These are phyloP conservation scores for Apiotrichum siamense DNA, from an alignment of 1,284 basidiomycete genomes.

Conservation along the genomic window DNA sequence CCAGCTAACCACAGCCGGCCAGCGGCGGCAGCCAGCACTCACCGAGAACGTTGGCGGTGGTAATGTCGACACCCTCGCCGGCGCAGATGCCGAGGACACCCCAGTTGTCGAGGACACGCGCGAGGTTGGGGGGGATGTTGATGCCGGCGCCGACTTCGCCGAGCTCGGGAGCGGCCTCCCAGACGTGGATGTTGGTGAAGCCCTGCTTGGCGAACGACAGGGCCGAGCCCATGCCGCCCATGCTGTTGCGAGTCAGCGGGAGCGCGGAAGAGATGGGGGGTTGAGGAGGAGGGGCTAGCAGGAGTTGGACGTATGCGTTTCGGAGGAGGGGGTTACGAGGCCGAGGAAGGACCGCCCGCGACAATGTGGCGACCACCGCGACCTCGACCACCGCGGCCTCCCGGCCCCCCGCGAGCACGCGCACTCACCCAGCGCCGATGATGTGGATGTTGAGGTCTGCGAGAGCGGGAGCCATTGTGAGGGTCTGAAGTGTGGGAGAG, in stretches of 20 bases:
- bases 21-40: too few species aligned
- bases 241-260: constrained; percentile 18
- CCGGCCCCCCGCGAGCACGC: too few species aligned
- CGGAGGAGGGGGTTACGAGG: too few species aligned
- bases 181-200: constrained; percentile 35
- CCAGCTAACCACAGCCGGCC: too few species aligned
- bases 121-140: constrained; percentile 38
- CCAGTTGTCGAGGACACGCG: constrained; percentile 28
- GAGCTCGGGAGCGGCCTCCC: constrained; percentile 29
- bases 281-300: too few species aligned
- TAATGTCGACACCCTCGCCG: constrained; percentile 34
- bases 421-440: constrained; percentile 16
- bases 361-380: too few species aligned
- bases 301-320: too few species aligned
- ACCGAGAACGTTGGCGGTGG: constrained; percentile 33
- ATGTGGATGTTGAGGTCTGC: constrained; percentile 15
- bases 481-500: not conserved
- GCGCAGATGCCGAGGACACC: constrained; percentile 24
- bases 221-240: constrained; percentile 36
- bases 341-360: too few species aligned
- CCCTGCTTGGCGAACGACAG: constrained; percentile 33
- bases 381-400: too few species aligned
- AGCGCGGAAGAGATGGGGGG: too few species aligned
- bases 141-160: constrained; percentile 43
- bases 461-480: constrained; percentile 7